Conservation (phyloP, 257 asterid species). For the Leptodermis oblonga region DNA sequence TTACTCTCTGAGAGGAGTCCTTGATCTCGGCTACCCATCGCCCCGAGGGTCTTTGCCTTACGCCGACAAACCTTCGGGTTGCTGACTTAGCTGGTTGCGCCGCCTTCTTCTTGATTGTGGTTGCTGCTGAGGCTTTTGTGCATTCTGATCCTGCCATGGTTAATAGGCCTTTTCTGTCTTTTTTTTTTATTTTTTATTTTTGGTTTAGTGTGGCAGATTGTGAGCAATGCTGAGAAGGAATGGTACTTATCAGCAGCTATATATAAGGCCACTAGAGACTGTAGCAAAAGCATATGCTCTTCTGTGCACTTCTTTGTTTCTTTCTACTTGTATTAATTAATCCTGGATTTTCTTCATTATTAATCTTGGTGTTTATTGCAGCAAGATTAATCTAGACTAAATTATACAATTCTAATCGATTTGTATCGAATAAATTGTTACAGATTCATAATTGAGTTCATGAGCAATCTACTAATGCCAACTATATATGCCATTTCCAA, state of each 20-base stretch:
- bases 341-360: slow-evolving; percentile 11
- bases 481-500: too few relatives aligned
- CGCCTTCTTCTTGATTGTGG: slow-evolving; percentile 18
- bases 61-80: slow-evolving; percentile 65
- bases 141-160: slow-evolving; percentile 51
- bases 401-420: too few relatives aligned
- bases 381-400: background rate
- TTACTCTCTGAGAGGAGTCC: slow-evolving; percentile 71
- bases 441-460: background rate
- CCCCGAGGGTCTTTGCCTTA: slow-evolving; percentile 81
- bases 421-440: background rate
- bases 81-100: slow-evolving; percentile 27
- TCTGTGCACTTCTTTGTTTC: slow-evolving; percentile 40
- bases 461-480: background rate
- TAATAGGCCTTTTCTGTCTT: background rate
- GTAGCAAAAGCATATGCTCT: slow-evolving; percentile 23
- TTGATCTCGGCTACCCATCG: slow-evolving; percentile 95
- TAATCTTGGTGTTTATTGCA: slow-evolving; percentile 5
- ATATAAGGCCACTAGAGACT: slow-evolving; percentile 21
- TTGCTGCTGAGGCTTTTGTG: slow-evolving; percentile 26
- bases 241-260: slow-evolving; percentile 18
- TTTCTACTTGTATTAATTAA: slow-evolving; percentile 21
- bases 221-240: slow-evolving; percentile 10
- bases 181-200: background rate
- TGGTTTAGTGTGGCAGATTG: slow-evolving; percentile 11